Evolutionary conservation across 2,329 filamentous ascomycete species (phyloP).

Genomic region (Colletotrichum sansevieriae): DNA sequence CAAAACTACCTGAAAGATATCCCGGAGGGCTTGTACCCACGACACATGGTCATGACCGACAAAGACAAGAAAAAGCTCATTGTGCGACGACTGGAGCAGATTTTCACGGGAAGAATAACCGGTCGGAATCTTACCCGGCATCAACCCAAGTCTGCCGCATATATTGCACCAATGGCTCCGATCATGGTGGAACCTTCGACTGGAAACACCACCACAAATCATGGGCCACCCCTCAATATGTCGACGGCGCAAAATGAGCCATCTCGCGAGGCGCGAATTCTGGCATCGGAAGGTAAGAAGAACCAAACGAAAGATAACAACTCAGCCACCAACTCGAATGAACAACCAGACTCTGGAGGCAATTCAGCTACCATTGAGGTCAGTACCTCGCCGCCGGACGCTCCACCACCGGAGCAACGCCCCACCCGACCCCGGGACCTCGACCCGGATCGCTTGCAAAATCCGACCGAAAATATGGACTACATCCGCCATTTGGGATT

Average conservation of each 20-base stretch:
- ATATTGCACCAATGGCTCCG: conserved; percentile 37
- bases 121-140: conserved; percentile 53
- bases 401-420: conserved; percentile 73
- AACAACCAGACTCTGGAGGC: conserved; percentile 59
- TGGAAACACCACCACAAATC: conserved; percentile 45
- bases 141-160: conserved; percentile 44
- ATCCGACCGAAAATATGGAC: conserved; percentile 82
- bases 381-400: conserved; percentile 57
- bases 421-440: conserved; percentile 82
- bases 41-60: conserved; percentile 74
- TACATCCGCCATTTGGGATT: conserved; percentile 83
- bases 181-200: conserved; percentile 48
- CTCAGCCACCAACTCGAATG: conserved; percentile 63
- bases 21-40: conserved; percentile 75
- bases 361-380: conserved; percentile 51
- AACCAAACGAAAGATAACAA: conserved; percentile 57
- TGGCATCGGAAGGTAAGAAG: conserved; percentile 55
- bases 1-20: conserved; percentile 80
- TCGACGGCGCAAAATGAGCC: conserved; percentile 47
- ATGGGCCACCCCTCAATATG: conserved; percentile 51
- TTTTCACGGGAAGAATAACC: conserved; percentile 80
- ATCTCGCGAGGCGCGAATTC: conserved; percentile 64
- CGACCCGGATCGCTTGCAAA: conserved; percentile 81
- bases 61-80: conserved; percentile 82
- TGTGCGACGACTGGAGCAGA: conserved; percentile 80